Evolutionary conservation across 2,329 filamentous ascomycete genomes (phyloP).

Genomic region (Colletotrichum viniferum): DNA sequence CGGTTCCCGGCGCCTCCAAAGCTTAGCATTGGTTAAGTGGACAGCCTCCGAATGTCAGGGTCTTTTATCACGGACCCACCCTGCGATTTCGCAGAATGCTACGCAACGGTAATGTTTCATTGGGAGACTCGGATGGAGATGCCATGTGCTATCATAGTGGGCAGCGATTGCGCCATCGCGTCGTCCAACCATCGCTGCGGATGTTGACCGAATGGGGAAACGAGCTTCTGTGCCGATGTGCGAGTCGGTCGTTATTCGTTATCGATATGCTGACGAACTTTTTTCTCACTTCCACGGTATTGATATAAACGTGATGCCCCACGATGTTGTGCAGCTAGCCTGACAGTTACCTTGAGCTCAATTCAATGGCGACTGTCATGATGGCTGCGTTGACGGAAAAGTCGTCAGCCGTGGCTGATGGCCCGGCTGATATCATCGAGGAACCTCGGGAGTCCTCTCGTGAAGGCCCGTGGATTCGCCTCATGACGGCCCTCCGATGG

Average conservation of each 20-base stretch:
- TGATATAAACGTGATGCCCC: background rate
- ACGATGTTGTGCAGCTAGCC: background rate
- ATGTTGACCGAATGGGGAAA: background rate
- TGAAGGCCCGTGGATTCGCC: conserved; percentile 27
- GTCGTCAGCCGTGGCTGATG: background rate
- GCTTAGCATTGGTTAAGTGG: background rate
- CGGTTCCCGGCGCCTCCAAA: background rate
- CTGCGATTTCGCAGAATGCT: background rate
- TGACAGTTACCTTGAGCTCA: background rate
- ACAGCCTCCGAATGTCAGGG: background rate
- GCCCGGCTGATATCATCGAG: background rate
- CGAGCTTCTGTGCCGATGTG: background rate
- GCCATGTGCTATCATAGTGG: conserved; percentile 14
- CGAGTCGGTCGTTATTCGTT: background rate
- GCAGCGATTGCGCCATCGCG: conserved; percentile 14
- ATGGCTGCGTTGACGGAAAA: conserved; percentile 11
- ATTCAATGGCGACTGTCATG: background rate
- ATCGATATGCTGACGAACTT: background rate
- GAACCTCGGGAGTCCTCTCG: background rate
- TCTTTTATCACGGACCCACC: background rate
- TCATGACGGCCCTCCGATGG: conserved; percentile 34
- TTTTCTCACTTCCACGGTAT: background rate
- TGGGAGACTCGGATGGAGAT: background rate
- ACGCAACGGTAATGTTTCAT: background rate
- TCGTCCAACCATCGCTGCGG: conserved; percentile 3